Conservation (phyloP, 2,329 filamentous ascomycete genomes). For the Dryadomyces quercus-mongolicae region DNA sequence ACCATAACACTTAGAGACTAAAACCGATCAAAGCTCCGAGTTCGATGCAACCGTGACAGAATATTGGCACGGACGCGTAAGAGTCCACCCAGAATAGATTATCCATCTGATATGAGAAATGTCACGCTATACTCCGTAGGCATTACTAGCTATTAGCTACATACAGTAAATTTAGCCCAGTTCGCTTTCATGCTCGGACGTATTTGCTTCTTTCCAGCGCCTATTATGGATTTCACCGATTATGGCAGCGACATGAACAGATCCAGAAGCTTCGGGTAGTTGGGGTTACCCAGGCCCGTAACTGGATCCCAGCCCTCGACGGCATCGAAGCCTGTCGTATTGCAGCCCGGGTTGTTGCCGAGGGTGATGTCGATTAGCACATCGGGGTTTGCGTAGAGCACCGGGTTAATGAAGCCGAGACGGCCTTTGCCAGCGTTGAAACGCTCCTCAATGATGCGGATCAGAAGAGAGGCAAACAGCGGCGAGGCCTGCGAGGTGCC, state of each 20-base stretch:
- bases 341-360: slow-evolving; percentile 19
- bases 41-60: too few relatives aligned
- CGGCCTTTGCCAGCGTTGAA: slow-evolving; percentile 32
- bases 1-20: too few relatives aligned
- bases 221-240: too few relatives aligned
- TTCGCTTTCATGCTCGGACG: too few relatives aligned
- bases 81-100: too few relatives aligned
- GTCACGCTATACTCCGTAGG: too few relatives aligned
- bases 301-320: slow-evolving; percentile 16
- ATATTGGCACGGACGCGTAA: too few relatives aligned
- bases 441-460: slow-evolving; percentile 43
- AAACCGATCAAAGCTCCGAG: too few relatives aligned
- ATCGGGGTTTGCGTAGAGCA: slow-evolving; percentile 16
- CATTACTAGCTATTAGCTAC: too few relatives aligned
- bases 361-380: slow-evolving; percentile 18
- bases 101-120: too few relatives aligned
- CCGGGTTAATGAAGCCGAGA: slow-evolving; percentile 23
- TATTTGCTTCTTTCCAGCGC: too few relatives aligned
- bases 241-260: slow-evolving; percentile 12
- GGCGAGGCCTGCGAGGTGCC: slow-evolving; percentile 29
- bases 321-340: slow-evolving; percentile 18
- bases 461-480: slow-evolving; percentile 38
- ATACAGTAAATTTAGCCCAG: too few relatives aligned
- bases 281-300: slow-evolving; percentile 16
- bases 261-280: slow-evolving; percentile 14